Evolutionary conservation across 768 basidiomycete species (phyloP).

Genomic region (Polyporus arcularius): DNA sequence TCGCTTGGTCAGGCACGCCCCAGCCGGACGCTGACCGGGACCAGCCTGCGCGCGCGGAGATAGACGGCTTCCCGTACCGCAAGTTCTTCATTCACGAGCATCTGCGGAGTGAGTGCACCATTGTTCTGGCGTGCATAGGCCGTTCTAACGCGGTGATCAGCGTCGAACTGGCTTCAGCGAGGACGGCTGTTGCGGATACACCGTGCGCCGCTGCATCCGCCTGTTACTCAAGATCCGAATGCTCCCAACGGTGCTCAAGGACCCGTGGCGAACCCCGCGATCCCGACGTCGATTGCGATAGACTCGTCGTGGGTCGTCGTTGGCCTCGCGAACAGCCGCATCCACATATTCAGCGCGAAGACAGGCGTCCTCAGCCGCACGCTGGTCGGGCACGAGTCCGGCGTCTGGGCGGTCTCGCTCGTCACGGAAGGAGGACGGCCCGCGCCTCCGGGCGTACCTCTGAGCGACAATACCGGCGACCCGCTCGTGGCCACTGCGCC

Average conservation of each 20-base stretch:
- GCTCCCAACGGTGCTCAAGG: conserved; percentile 19
- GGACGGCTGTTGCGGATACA: conserved; percentile 72
- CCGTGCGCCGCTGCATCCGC: conserved; percentile 39
- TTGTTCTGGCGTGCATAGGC: neutral
- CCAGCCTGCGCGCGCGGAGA: conserved; percentile 2
- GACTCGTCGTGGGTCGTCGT: conserved; percentile 85
- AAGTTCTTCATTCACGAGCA: conserved; percentile 74
- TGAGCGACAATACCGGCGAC: conserved; percentile 6
- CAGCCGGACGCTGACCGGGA: too few species aligned
- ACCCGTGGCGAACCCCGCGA: conserved; percentile 46
- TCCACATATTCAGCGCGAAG: conserved; percentile 81
- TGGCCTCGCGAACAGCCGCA: conserved; percentile 81
- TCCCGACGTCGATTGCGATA: conserved; percentile 86
- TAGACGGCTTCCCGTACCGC: conserved; percentile 55
- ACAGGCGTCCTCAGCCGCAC: conserved; percentile 78
- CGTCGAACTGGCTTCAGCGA: conserved; percentile 79
- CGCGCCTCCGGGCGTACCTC: conserved; percentile 13
- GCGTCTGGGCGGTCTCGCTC: conserved; percentile 92
- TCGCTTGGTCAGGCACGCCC: neutral
- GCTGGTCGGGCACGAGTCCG: conserved; percentile 79
- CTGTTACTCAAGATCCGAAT: conserved; percentile 2
- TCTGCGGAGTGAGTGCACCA: conserved; percentile 55
- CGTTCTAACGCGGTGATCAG: conserved; percentile 38
- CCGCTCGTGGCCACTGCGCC: conserved; percentile 9
- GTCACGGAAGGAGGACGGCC: conserved; percentile 62